Evolutionary conservation across 441 rosid species (phyloP).

Genomic region (Erodium texanum): DNA sequence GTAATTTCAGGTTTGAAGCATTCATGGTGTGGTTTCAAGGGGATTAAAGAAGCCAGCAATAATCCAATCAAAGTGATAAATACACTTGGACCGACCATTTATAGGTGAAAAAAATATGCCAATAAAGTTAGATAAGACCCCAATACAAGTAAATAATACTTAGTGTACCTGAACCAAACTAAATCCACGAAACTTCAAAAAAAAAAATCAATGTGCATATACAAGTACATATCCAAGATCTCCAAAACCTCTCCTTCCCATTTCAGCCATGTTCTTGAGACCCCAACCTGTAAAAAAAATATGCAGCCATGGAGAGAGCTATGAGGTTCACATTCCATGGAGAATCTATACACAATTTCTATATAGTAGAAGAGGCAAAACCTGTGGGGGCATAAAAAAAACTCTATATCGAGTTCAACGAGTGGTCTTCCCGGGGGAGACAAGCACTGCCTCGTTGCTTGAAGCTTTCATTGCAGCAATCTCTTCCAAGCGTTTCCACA

Average conservation of each 20-base stretch:
- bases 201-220: neutral
- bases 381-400: slow-evolving; percentile 1
- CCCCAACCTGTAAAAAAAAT: neutral
- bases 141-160: too few species aligned
- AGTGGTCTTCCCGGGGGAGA: slow-evolving; percentile 24
- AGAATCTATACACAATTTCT: neutral
- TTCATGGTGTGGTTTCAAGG: too few species aligned
- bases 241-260: neutral
- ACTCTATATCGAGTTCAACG: slow-evolving; percentile 30
- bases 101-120: neutral
- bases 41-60: neutral
- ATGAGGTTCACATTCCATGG: too few species aligned
- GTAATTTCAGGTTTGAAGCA: too few species aligned
- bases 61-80: neutral
- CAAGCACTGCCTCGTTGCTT: slow-evolving; percentile 42
- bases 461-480: slow-evolving; percentile 60
- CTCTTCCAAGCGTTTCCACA: slow-evolving; percentile 73
- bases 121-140: too few species aligned
- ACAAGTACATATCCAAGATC: neutral
- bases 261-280: neutral
- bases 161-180: neutral
- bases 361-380: too few species aligned
- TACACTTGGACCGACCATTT: neutral
- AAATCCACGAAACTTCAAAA: too few species aligned
- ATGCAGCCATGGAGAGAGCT: too few species aligned